These are phyloP conservation scores for Scedosporium aurantiacum DNA, from an alignment of 2,329 filamentous ascomycete genomes.

Conservation along the genomic window DNA sequence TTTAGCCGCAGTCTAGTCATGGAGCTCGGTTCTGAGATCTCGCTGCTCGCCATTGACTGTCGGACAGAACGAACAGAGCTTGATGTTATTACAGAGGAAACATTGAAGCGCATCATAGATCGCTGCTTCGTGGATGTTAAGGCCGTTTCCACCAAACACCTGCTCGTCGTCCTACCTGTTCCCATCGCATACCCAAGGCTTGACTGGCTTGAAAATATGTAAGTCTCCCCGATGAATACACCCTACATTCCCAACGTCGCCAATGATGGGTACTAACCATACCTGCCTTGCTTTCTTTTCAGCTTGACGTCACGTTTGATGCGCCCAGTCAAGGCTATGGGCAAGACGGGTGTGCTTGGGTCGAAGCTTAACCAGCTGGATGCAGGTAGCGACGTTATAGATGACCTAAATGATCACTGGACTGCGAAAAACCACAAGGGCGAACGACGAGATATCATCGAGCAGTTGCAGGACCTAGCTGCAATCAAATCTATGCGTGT, in stretches of 20 bases:
- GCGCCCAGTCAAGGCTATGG: constrained; percentile 81
- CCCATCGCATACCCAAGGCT: constrained; percentile 69
- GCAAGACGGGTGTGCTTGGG: constrained; percentile 69
- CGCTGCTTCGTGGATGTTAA: constrained; percentile 72
- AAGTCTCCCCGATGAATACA: constrained; percentile 23
- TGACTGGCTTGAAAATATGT: constrained; percentile 63
- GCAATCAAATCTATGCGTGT: constrained; percentile 85
- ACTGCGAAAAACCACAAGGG: constrained; percentile 89
- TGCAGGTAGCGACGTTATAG: constrained; percentile 80
- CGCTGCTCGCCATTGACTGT: constrained; percentile 80
- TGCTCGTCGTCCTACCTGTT: constrained; percentile 78
- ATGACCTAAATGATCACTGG: constrained; percentile 95
- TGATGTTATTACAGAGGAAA: constrained; percentile 68
- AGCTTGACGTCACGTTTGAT: constrained; percentile 42
- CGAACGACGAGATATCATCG: constrained; percentile 76
- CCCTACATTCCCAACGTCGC: not conserved
- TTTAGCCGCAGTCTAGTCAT: constrained; percentile 78
- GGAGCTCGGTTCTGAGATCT: constrained; percentile 65
- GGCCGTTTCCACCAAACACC: constrained; percentile 76
- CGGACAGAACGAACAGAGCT: constrained; percentile 81
- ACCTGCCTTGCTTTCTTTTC: not conserved
- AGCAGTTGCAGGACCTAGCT: constrained; percentile 86
- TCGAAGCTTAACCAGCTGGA: constrained; percentile 81
- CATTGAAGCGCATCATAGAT: constrained; percentile 79
- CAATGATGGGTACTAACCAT: not conserved